Base-by-base conservation (phyloP, 1,284 basidiomycete genomes). In the Phaffia rhodozyma region DNA sequence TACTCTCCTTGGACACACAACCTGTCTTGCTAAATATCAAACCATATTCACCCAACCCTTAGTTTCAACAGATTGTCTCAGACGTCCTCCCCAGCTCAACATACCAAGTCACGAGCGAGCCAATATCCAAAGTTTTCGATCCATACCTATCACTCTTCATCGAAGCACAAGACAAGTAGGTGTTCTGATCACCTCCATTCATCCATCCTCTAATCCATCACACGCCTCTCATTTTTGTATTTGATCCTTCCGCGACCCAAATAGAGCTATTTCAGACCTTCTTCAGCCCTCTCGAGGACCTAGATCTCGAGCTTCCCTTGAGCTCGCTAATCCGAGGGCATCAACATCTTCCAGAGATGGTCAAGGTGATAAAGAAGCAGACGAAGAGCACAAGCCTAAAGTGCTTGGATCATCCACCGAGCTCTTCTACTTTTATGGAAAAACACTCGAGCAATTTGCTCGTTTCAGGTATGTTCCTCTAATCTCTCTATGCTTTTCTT, bases 361-460 rank as follows among this genome's bases (percentile, higher is more conserved):
- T 7, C 74, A 79, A 0, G 72, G 78, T 55, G 72, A 66, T 7
- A 67, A 68, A 9, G 79, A 81, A 25, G 79, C 81, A 29, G 78
- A 78, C 13, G 78, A 78, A 18, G 78, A 80, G 23, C 76, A 84
- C 1, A 78, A 82, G 0, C 80, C 83, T 3, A 80, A 83, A 0
- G 89, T 98, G 0, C 79, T 97, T 2, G 89, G 91, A 0, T 93
- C 90, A 0, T 96, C 91, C 0, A 97, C 93, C 0, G 93, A 98
- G 71, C 78, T 99, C 48, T 98, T 98, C 78, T 94, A 94, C 75
- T 91, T 96, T 75, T 98, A 98, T 73, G 89, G 87, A 0, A 91
- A 97, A 72, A 92, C 87, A 53, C 77, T 99, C 55, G 96, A 98
- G 65, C 89, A 92, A 72, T 97, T 93, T 72, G 86, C 89, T 1